A percentile compares a stretch with the other conserved stretches of the same genome.
Conservation (phyloP, 1,139 yeast genomes). For the Pichia cactophila region DNA sequence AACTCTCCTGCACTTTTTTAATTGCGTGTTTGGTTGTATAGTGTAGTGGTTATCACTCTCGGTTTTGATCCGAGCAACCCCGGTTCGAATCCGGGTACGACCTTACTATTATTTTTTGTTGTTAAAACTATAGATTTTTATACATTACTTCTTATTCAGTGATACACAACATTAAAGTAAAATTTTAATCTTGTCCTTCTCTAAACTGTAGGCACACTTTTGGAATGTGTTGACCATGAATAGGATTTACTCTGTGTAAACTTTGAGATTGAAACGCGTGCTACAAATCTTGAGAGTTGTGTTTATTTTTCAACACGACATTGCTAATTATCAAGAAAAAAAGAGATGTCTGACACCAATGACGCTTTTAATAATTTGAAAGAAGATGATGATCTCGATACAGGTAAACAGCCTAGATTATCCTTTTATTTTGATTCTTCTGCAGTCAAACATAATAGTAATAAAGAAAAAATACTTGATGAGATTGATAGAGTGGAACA, state of each 20-base stretch:
- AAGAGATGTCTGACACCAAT: not conserved
- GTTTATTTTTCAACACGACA: not conserved
- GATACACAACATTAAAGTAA: no score
- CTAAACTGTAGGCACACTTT: not conserved
- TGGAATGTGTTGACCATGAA: no score
- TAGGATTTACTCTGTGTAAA: no score
- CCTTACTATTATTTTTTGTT: conserved; percentile 30
- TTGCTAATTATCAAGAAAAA: not conserved
- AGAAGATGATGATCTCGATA: conserved; percentile 7
- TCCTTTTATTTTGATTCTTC: conserved; percentile 25
- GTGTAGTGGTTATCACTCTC: conserved; percentile 64
- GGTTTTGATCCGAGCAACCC: conserved; percentile 80
- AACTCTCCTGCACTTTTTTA: not conserved
- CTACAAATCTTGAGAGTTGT: no score
- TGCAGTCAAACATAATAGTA: conserved; percentile 20
- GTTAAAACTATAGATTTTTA: not conserved
- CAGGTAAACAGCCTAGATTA: conserved; percentile 21
- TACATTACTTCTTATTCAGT: not conserved
- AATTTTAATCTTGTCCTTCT: not conserved
- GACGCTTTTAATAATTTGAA: not conserved
- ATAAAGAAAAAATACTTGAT: conserved; percentile 18
- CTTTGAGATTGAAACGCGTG: no score
- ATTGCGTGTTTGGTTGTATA: conserved; percentile 37
- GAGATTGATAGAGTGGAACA: conserved; percentile 74
- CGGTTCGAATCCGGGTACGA: conserved; percentile 96